A percentile compares a stretch with the other conserved stretches of the same genome.
Conservation (phyloP, 2,329 filamentous ascomycete genomes). For the Fusarium sp. region DNA sequence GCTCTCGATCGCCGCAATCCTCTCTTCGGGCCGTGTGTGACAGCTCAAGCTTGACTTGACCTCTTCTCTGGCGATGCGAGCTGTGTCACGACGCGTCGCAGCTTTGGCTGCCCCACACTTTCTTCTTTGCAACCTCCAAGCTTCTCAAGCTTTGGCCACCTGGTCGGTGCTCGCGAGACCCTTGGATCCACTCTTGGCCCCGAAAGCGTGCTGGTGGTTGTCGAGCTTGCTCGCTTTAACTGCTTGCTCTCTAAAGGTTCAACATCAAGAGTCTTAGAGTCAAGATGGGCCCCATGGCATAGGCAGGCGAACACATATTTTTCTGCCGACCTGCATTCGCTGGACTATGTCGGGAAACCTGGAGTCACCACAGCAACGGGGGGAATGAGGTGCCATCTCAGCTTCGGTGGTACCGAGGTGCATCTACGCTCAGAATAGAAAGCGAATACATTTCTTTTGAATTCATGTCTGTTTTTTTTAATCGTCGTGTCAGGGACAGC, state of each 20-base stretch:
- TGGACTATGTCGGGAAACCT: background rate
- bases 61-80: background rate
- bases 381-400: background rate
- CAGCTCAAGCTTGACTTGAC: background rate
- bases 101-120: background rate
- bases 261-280: background rate
- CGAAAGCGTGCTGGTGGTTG: background rate
- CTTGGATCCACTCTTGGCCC: background rate
- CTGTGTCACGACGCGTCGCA: background rate
- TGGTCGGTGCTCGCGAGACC: background rate
- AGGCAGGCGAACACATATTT: background rate
- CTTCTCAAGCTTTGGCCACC: background rate
- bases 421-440: background rate
- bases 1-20: background rate
- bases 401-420: background rate
- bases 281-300: background rate
- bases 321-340: background rate
- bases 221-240: background rate
- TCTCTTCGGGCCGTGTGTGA: background rate
- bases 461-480: background rate
- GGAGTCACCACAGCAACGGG: background rate
- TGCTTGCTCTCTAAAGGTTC: background rate
- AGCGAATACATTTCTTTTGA: background rate
- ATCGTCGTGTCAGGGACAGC: background rate
- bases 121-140: background rate